phyloP scores from a whole-genome alignment of 768 basidiomycete genomes.

The Tylopilus vinaceipallidus region DNA sequence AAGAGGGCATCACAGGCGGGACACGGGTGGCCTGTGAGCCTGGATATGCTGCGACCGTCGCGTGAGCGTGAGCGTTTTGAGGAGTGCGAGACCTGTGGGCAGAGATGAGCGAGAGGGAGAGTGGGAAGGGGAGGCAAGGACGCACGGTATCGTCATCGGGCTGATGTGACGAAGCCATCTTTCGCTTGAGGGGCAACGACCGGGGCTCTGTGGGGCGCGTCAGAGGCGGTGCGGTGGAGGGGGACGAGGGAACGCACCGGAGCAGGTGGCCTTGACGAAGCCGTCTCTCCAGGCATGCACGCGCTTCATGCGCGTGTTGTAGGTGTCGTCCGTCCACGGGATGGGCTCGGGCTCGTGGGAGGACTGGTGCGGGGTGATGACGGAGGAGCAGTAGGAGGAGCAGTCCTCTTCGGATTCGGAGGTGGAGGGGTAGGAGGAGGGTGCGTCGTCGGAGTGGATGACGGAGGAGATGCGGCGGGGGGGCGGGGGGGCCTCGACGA shows the following conservation, averaged over 20 bases:
- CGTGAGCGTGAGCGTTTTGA: constrained; percentile 57
- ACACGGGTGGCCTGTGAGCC: constrained; percentile 58
- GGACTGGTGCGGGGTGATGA: constrained; percentile 40
- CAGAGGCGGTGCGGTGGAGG: not conserved
- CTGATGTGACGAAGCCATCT: constrained; percentile 37
- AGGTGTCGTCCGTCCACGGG: constrained; percentile 47
- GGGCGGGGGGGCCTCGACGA: constrained; percentile 62
- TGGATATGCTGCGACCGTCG: constrained; percentile 36
- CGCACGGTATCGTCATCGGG: constrained; percentile 42
- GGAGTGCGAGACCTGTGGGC: constrained; percentile 44
- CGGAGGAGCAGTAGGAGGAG: constrained; percentile 75
- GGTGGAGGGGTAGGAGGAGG: constrained; percentile 36
- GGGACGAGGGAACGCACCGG: constrained; percentile 36
- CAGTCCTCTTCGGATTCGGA: constrained; percentile 43
- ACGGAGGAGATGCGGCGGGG: constrained; percentile 39
- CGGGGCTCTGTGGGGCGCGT: constrained; percentile 14
- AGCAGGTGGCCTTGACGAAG: constrained; percentile 44
- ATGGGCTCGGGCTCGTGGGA: constrained; percentile 24
- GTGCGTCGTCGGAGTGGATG: constrained; percentile 36
- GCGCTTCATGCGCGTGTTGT: constrained; percentile 56
- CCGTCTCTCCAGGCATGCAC: constrained; percentile 71
- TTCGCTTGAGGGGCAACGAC: constrained; percentile 48
- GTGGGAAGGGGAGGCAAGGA: constrained; percentile 7
- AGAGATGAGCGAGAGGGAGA: constrained; percentile 14
- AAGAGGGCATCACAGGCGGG: constrained; percentile 75